phyloP scores from a whole-genome alignment of 2,329 filamentous ascomycete genomes.

The Cryphonectria japonica region DNA sequence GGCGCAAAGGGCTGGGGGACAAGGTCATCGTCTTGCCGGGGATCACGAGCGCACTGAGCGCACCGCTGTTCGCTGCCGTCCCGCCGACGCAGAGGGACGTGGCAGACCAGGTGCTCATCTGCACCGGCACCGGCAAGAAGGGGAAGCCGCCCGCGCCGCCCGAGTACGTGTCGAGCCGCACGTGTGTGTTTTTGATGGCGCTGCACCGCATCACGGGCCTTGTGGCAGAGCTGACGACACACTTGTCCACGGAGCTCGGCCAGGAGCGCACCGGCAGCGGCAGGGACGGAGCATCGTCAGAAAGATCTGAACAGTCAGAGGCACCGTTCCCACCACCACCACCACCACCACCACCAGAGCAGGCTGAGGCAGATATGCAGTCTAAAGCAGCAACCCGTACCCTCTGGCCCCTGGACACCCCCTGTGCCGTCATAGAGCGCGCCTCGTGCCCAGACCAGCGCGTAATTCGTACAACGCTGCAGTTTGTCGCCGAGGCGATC shows the following conservation, averaged over 20 bases:
- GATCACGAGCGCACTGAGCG: constrained; percentile 84
- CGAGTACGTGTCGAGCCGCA: constrained; percentile 74
- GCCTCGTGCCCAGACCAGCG: constrained; percentile 94
- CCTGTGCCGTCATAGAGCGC: constrained; percentile 90
- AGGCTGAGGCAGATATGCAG: neutral
- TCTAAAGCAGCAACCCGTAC: constrained; percentile 33
- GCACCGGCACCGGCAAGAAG: constrained; percentile 92
- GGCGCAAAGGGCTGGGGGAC: constrained; percentile 68
- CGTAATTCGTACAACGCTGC: constrained; percentile 85
- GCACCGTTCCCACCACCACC: neutral
- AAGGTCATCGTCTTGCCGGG: constrained; percentile 77
- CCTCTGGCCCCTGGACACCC: constrained; percentile 76
- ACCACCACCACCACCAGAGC: neutral
- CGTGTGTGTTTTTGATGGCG: constrained; percentile 94
- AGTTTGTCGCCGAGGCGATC: constrained; percentile 78
- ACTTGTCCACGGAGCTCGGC: constrained; percentile 39
- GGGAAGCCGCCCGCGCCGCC: constrained; percentile 83
- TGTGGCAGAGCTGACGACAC: constrained; percentile 68
- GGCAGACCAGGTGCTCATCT: constrained; percentile 92
- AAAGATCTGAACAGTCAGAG: neutral
- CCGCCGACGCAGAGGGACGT: constrained; percentile 88
- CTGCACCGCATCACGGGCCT: constrained; percentile 81
- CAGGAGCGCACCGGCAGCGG: constrained; percentile 1
- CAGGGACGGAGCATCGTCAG: neutral
- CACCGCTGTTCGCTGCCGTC: constrained; percentile 85